Evolutionary conservation across 768 basidiomycete species (phyloP).

Genomic region (Suillus lakei): DNA sequence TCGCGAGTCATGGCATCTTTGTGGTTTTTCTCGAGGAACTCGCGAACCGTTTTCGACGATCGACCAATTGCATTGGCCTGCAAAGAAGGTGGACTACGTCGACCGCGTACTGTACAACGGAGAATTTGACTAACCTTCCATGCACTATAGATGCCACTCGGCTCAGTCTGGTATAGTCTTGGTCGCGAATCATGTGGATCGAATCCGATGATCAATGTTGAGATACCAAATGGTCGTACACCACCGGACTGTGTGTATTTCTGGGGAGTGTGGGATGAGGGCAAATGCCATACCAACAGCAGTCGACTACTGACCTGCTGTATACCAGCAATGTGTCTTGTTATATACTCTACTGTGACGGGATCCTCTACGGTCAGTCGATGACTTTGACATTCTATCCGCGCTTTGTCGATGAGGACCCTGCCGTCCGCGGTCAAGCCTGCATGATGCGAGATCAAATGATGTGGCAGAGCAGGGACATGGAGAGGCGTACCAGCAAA

Average conservation of each 20-base stretch:
- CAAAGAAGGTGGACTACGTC: neutral
- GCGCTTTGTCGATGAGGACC: slow-evolving; percentile 96
- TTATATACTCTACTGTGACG: slow-evolving; percentile 97
- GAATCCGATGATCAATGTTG: slow-evolving; percentile 95
- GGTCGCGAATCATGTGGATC: slow-evolving; percentile 91
- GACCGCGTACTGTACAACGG: neutral
- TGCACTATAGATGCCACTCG: slow-evolving; percentile 95
- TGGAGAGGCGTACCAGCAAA: slow-evolving; percentile 81
- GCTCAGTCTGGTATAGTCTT: slow-evolving; percentile 95
- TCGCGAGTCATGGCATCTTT: slow-evolving; percentile 88
- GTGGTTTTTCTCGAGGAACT: slow-evolving; percentile 98
- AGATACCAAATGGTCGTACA: slow-evolving; percentile 97
- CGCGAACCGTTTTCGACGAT: slow-evolving; percentile 97
- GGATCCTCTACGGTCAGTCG: slow-evolving; percentile 97
- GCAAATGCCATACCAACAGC: neutral
- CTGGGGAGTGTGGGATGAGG: slow-evolving; percentile 43
- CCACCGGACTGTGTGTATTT: slow-evolving; percentile 99
- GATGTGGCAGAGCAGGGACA: slow-evolving; percentile 8
- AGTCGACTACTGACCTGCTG: slow-evolving; percentile 73
- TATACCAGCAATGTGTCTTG: slow-evolving; percentile 96
- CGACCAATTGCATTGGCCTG: slow-evolving; percentile 98
- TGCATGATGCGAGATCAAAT: slow-evolving; percentile 36
- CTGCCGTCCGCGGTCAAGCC: slow-evolving; percentile 98
- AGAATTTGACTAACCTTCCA: slow-evolving; percentile 77
- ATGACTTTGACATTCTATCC: slow-evolving; percentile 97